Evolutionary conservation across 352 stramenopile species (phyloP).

Genomic region (Hyphochytrium catenoides): DNA sequence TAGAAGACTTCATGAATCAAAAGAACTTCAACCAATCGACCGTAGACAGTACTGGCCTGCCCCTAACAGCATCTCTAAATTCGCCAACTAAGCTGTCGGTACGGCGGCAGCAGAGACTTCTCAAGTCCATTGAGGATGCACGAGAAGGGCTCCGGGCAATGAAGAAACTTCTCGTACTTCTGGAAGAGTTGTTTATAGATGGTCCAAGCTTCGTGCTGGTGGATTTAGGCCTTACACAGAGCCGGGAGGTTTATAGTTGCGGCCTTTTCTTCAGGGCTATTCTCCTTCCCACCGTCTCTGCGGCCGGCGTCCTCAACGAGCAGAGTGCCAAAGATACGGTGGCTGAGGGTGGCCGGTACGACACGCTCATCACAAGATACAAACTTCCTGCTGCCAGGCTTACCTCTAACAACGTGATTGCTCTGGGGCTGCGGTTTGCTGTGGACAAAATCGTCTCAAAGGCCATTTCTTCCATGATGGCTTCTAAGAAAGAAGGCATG

Average conservation of each 20-base stretch:
- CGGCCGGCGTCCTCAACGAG: constrained; percentile 12
- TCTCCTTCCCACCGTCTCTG: constrained; percentile 18
- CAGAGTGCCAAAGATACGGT: constrained; percentile 32
- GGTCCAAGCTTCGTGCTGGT: constrained; percentile 31
- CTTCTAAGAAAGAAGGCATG: constrained; percentile 7
- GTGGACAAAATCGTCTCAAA: constrained; percentile 58
- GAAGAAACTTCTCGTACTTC: constrained; percentile 20
- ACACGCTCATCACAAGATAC: constrained; percentile 47
- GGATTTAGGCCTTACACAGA: constrained; percentile 40
- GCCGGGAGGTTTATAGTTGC: constrained; percentile 39
- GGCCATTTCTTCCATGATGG: constrained; percentile 18
- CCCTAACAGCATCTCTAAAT: constrained; percentile 3
- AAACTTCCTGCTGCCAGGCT: constrained; percentile 46
- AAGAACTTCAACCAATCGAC: neutral
- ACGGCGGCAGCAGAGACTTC: constrained; percentile 24
- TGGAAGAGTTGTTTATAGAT: constrained; percentile 10
- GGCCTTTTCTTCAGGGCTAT: constrained; percentile 60
- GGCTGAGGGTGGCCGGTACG: constrained; percentile 49
- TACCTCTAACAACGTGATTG: constrained; percentile 32
- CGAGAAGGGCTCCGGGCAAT: constrained; percentile 42
- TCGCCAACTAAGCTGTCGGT: constrained; percentile 31
- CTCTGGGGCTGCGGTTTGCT: constrained; percentile 55
- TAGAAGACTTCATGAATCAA: constrained; percentile 23
- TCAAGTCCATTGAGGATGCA: constrained; percentile 33
- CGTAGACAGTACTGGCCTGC: neutral